A percentile compares a stretch with the other conserved stretches of the same genome.
Evolutionary conservation across 352 stramenopile species (phyloP).

Genomic region (Phytopythium delawarense): DNA sequence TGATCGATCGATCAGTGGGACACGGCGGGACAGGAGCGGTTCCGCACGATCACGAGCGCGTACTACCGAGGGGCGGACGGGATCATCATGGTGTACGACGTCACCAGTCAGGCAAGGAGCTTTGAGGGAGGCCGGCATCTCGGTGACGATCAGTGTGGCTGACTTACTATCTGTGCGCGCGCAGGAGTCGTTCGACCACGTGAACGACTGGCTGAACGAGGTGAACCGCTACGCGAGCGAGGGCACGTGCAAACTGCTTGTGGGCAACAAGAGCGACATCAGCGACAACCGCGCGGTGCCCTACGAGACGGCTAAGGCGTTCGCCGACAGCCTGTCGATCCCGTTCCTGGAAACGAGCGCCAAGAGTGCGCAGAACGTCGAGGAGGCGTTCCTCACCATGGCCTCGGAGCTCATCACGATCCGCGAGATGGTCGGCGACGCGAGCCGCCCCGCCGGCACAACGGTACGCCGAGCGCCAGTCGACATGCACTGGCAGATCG

Average conservation of each 20-base stretch:
- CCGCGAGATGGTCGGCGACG: conserved; percentile 81
- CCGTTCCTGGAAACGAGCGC: conserved; percentile 99
- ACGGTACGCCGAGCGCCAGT: conserved; percentile 34
- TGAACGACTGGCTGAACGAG: conserved; percentile 99
- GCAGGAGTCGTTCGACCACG: conserved; percentile 98
- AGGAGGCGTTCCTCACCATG: conserved; percentile 99
- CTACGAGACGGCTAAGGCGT: conserved; percentile 96
- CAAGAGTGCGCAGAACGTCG: conserved; percentile 98
- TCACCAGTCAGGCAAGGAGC: conserved; percentile 88
- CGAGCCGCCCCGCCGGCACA: conserved; percentile 55
- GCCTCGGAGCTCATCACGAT: conserved; percentile 96
- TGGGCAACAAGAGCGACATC: conserved; percentile 99
- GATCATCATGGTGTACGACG: conserved; percentile 99
- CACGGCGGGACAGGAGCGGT: conserved; percentile 98
- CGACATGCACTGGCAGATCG: neutral
- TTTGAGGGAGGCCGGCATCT: neutral
- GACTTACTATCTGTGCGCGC: neutral
- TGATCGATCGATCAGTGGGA: conserved; percentile 82
- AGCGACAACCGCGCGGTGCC: conserved; percentile 94
- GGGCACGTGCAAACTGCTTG: conserved; percentile 98
- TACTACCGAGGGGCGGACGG: conserved; percentile 99
- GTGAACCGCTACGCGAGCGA: conserved; percentile 98
- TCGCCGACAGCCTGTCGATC: conserved; percentile 96
- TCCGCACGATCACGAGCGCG: conserved; percentile 97
- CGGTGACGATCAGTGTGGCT: neutral